These are phyloP conservation scores for Yamadazyma oceani DNA, from an alignment of 1,139 yeast species.

Conservation along the genomic window DNA sequence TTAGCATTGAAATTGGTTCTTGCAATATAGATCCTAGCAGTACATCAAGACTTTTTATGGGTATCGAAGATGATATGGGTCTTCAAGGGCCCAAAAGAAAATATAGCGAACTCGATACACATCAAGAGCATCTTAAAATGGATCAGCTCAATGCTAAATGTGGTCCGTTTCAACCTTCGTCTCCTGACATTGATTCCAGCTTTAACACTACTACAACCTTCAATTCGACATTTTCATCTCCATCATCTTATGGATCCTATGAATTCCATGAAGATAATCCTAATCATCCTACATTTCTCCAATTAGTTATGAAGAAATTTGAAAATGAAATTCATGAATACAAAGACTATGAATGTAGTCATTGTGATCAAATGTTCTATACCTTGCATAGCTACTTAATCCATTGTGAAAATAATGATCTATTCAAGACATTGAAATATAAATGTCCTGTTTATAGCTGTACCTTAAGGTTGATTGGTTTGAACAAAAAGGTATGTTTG, in stretches of 20 bases:
- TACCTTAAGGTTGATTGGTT: constrained; percentile 61
- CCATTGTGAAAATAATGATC: constrained; percentile 12
- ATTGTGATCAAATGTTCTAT: constrained; percentile 10
- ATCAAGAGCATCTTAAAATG: neutral
- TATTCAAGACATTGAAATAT: constrained; percentile 13
- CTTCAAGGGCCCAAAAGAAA: too few relatives aligned
- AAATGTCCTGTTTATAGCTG: constrained; percentile 54
- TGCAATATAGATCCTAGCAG: too few relatives aligned
- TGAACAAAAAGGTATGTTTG: constrained; percentile 55
- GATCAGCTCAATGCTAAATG: neutral
- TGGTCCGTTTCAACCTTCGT: constrained; percentile 2
- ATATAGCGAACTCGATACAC: too few relatives aligned
- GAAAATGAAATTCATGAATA: neutral
- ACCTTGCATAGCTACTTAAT: constrained; percentile 6
- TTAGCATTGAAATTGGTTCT: too few relatives aligned
- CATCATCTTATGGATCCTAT: neutral
- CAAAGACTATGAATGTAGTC: constrained; percentile 7
- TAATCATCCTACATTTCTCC: constrained; percentile 4
- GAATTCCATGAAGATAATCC: neutral
- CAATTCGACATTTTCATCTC: neutral
- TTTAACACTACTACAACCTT: neutral
- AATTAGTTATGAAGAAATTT: constrained; percentile 4
- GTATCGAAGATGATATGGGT: neutral
- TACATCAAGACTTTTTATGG: too few relatives aligned
- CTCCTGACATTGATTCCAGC: neutral